phyloP scores from a whole-genome alignment of 768 basidiomycete species.

The Suillus subaureus region DNA sequence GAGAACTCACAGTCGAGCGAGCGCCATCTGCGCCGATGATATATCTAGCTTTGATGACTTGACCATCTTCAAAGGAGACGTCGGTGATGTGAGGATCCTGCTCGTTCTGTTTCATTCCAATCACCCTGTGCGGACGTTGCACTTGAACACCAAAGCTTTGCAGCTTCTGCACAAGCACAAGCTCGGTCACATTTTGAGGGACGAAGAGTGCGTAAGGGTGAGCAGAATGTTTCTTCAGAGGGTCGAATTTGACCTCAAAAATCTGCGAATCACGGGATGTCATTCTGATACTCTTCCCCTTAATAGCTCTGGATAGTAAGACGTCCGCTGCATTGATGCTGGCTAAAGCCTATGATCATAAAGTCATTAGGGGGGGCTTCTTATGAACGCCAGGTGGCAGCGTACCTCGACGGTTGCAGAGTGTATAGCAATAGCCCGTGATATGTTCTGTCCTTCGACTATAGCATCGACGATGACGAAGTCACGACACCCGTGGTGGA shows the following conservation, averaged over 20 bases:
- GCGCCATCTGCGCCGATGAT: conserved; percentile 56
- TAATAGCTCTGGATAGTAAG: conserved; percentile 31
- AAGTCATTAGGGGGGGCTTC: neutral
- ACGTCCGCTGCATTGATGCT: conserved; percentile 40
- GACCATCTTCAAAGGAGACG: conserved; percentile 49
- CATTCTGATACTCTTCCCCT: conserved; percentile 28
- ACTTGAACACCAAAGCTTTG: conserved; percentile 35
- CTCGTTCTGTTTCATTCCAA: conserved; percentile 36
- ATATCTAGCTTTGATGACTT: conserved; percentile 44
- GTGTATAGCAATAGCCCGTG: conserved; percentile 46
- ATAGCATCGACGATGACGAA: conserved; percentile 42
- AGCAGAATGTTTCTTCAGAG: conserved; percentile 42
- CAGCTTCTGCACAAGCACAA: conserved; percentile 38
- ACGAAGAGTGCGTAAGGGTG: conserved; percentile 46
- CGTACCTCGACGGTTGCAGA: conserved; percentile 50
- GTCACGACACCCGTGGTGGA: conserved; percentile 28
- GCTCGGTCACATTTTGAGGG: conserved; percentile 48
- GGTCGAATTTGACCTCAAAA: conserved; percentile 32
- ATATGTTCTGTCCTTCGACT: conserved; percentile 30
- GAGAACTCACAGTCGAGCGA: conserved; percentile 40
- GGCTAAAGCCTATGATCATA: conserved; percentile 45
- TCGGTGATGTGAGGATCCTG: conserved; percentile 33
- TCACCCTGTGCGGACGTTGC: conserved; percentile 40
- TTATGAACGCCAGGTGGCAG: neutral
- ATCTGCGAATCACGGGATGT: conserved; percentile 34